Conservation (phyloP, 164 flowering plant species). For the Chloranthus sessilifolius region DNA sequence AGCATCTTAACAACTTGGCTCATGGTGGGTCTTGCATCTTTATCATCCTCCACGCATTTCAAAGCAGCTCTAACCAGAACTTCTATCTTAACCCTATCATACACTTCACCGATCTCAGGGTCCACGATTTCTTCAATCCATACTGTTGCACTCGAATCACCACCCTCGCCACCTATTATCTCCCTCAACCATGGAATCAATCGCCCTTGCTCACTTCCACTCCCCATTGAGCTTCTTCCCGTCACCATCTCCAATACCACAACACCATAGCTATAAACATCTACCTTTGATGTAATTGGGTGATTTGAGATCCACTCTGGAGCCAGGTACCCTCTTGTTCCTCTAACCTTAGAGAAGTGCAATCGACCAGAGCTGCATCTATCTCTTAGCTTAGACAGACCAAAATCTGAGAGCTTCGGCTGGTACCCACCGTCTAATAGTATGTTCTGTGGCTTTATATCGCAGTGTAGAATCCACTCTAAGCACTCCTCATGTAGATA, state of each 20-base stretch:
- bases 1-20: neutral
- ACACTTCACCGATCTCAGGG: neutral
- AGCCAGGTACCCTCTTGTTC: constrained; percentile 46
- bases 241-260: constrained; percentile 25
- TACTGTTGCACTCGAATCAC: too few relatives aligned
- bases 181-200: constrained; percentile 11
- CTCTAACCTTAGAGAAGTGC: constrained; percentile 34
- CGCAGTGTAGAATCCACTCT: constrained; percentile 37
- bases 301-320: constrained; percentile 37
- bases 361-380: too few relatives aligned
- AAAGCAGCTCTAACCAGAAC: constrained; percentile 4
- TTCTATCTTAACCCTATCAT: constrained; percentile 2
- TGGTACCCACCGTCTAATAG: constrained; percentile 19
- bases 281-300: constrained; percentile 31
- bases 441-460: constrained; percentile 34
- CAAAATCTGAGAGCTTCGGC: constrained; percentile 36
- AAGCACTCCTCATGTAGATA: constrained; percentile 40
- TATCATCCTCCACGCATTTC: neutral
- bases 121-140: constrained; percentile 2
- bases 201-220: neutral
- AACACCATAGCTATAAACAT: constrained; percentile 44
- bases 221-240: constrained; percentile 5
- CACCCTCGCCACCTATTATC: neutral
- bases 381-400: constrained; percentile 22
- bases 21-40: constrained; percentile 8